phyloP scores from a whole-genome alignment of 2,329 filamentous ascomycete species.

The Aureobasidium namibiae region DNA sequence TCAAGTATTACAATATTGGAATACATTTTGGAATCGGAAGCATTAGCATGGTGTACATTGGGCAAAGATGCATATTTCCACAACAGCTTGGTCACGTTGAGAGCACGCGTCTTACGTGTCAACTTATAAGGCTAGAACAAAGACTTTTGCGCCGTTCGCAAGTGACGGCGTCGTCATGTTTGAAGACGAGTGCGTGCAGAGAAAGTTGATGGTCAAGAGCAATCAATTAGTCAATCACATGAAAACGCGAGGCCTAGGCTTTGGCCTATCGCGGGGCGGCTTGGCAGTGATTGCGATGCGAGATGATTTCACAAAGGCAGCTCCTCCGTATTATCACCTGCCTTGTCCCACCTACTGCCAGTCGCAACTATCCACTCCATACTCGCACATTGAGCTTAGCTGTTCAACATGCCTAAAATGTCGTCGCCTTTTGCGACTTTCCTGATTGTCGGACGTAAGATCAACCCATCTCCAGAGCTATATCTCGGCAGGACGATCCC shows the following conservation, averaged over 20 bases:
- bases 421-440: conserved; percentile 74
- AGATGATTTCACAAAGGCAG: background rate
- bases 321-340: background rate
- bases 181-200: conserved; percentile 26
- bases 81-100: background rate
- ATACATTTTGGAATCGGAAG: background rate
- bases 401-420: conserved; percentile 13
- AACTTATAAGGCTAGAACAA: background rate
- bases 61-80: background rate
- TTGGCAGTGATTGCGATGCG: background rate
- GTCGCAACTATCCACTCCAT: background rate
- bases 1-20: background rate
- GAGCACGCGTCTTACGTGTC: background rate
- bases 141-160: too few relatives aligned
- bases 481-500: background rate
- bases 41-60: conserved; percentile 2
- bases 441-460: conserved; percentile 89
- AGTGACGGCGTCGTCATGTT: conserved; percentile 19
- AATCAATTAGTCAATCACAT: conserved; percentile 14
- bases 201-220: conserved; percentile 13
- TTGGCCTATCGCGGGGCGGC: conserved; percentile 5
- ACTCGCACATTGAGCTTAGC: background rate
- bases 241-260: conserved; percentile 3
- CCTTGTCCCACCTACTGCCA: background rate
- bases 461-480: background rate